Conservation (phyloP, 2,329 filamentous ascomycete genomes). For the Didymella sp. region DNA sequence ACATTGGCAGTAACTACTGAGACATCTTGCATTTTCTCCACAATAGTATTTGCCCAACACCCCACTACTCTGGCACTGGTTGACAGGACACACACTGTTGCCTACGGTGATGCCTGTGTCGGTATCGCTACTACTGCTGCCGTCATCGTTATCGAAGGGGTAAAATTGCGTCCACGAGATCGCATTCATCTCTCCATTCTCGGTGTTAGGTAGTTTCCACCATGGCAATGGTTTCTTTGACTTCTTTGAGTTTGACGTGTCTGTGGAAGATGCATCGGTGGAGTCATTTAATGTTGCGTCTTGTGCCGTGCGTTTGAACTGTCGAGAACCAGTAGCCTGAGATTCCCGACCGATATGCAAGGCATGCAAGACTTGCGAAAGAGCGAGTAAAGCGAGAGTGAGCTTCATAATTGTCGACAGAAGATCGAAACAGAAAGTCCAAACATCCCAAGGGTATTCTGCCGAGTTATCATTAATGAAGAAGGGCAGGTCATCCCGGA, state of each 20-base stretch:
- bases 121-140: neutral
- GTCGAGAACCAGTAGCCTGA: too few relatives aligned
- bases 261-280: too few relatives aligned
- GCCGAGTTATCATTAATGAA: neutral
- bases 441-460: neutral
- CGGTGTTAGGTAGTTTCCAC: conserved; percentile 11
- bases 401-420: neutral
- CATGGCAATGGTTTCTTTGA: conserved; percentile 7
- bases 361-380: neutral
- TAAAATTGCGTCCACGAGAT: conserved; percentile 10
- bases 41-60: conserved; percentile 1
- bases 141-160: conserved; percentile 4
- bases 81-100: neutral
- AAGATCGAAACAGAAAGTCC: neutral
- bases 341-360: neutral
- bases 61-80: conserved; percentile 3
- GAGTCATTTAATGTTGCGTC: neutral
- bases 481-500: neutral
- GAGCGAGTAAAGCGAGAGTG: neutral
- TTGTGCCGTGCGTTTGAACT: neutral
- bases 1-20: conserved; percentile 6
- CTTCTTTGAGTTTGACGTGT: neutral
- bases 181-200: conserved; percentile 12
- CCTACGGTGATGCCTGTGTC: neutral
- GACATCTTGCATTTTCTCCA: conserved; percentile 10